These are phyloP conservation scores for Ilyonectria robusta DNA, from an alignment of 2,329 filamentous ascomycete species.

Conservation along the genomic window DNA sequence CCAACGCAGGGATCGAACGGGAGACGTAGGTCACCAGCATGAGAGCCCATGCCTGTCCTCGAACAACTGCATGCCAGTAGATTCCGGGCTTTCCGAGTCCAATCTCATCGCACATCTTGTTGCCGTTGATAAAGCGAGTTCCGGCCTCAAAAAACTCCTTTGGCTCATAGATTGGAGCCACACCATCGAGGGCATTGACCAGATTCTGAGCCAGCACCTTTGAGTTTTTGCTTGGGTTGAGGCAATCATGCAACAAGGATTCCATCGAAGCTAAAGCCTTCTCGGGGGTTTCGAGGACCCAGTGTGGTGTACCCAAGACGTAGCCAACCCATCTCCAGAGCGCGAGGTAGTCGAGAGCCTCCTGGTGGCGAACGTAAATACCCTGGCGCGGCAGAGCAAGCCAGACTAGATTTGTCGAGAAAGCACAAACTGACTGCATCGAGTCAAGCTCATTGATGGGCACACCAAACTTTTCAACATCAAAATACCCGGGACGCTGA, in stretches of 20 bases:
- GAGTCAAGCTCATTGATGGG: constrained; percentile 52
- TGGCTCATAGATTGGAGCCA: constrained; percentile 8
- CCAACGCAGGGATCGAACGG: constrained; percentile 5
- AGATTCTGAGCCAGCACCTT: constrained; percentile 5
- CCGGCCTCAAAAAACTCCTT: constrained; percentile 18
- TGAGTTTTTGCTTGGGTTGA: constrained; percentile 6
- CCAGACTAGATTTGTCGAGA: constrained; percentile 23
- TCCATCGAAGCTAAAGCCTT: constrained; percentile 9
- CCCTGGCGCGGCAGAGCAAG: constrained; percentile 21
- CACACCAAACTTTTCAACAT: constrained; percentile 68
- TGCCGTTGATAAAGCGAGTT: constrained; percentile 17
- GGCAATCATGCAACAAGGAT: constrained; percentile 11
- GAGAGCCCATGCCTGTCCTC: constrained; percentile 11
- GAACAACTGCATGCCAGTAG: constrained; percentile 9
- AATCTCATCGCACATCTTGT: constrained; percentile 16
- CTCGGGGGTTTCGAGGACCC: constrained; percentile 15
- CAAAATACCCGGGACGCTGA: constrained; percentile 70
- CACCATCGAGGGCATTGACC: constrained; percentile 5
- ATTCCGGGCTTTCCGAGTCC: not conserved
- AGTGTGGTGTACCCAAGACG: constrained; percentile 11
- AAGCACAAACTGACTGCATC: constrained; percentile 16
- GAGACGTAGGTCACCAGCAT: constrained; percentile 12
- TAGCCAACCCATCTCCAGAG: constrained; percentile 24
- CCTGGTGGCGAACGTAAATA: constrained; percentile 23
- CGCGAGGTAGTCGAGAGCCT: constrained; percentile 24